Evolutionary conservation across 352 stramenopile genomes (phyloP), one percentile per base, ranked within the genome.

Genomic region (Blastocystis sp.): DNA sequence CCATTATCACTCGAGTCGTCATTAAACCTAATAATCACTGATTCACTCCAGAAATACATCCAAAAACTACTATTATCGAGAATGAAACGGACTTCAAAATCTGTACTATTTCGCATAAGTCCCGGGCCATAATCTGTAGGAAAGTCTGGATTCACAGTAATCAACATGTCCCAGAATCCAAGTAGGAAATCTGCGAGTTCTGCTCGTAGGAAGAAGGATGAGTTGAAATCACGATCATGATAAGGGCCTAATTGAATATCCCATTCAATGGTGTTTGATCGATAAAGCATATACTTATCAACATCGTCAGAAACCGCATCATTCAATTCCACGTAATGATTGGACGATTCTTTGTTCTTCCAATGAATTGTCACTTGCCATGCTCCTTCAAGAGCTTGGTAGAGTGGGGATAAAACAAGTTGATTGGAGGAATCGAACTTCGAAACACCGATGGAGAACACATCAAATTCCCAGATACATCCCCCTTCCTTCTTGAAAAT

Each of bases 321-420:
- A 37, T 77, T 58, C 33, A 89, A 17, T 30, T 89, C 78, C 44
- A 89, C 78, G 19, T 89, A 89, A 30, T 89, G 78, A 40, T 89
- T 69, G 17, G 24, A 35, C 19, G 78, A 48, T 17, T 58, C 48
- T 66, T 62, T 60, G 27, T 84, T 84, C 24, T n/a, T n/a, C 73
- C 73, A 84, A 11, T 44, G 11, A 30, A 66, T 27, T 9, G 30
- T 48, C 13, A 84, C 73, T n/a, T 54, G 30, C 44, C 44, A 84
- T 37, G 27, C 73, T 15, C 73, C 73, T 33, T 68, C 73, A 35
- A 66, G 48, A 6, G 53, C 53, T 30, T 64, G 24, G 33, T 68
- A 66, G 30, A 84, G 53, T 11, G 53, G 53, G 6, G 30, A 66
- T 4, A 66, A 22, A 22, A 84, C 73, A 7, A 84, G 73, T 27